Percentiles rank a stretch among this genome's conserved stretches.
These are phyloP conservation scores for Plenodomus lindquistii DNA, from an alignment of 2,329 filamentous ascomycete species.

Conservation along the genomic window DNA sequence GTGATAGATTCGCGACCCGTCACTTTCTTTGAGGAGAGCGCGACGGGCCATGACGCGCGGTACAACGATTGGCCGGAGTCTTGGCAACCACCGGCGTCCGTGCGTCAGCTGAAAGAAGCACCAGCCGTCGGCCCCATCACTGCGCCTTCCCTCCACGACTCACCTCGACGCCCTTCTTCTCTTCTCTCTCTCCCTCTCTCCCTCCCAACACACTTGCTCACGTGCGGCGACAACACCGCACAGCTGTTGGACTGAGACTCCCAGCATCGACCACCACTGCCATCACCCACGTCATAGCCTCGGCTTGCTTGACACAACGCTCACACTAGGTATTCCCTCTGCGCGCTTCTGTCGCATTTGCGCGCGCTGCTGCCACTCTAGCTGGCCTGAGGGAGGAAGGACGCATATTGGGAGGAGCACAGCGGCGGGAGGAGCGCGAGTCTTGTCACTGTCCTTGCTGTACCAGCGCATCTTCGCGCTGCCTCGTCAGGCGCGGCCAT, in stretches of 20 bases:
- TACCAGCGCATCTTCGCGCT: constrained; percentile 36
- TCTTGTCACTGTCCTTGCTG: constrained; percentile 39
- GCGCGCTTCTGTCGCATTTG: constrained; percentile 16
- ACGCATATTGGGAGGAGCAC: constrained; percentile 35
- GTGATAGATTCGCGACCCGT: constrained; percentile 5
- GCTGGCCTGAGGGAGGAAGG: constrained; percentile 37
- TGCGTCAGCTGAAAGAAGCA: constrained; percentile 5
- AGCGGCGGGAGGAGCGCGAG: constrained; percentile 39
- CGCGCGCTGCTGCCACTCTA: constrained; percentile 22
- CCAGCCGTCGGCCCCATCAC: neutral
- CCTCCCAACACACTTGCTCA: neutral
- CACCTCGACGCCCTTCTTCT: neutral
- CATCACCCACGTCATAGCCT: constrained; percentile 2
- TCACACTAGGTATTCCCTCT: constrained; percentile 9
- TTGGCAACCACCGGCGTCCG: constrained; percentile 16
- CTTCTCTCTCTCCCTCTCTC: neutral
- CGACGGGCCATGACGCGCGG: constrained; percentile 29
- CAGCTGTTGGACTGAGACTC: neutral
- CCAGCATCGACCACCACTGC: neutral
- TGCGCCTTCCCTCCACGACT: neutral
- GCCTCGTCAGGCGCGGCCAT: constrained; percentile 42
- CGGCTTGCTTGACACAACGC: constrained; percentile 8
- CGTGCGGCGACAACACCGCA: no score
- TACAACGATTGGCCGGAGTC: constrained; percentile 15
- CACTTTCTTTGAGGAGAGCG: constrained; percentile 10